These are phyloP conservation scores for Alloteropsis semialata DNA, from an alignment of 176 grass and related monocot species.

Conservation along the genomic window DNA sequence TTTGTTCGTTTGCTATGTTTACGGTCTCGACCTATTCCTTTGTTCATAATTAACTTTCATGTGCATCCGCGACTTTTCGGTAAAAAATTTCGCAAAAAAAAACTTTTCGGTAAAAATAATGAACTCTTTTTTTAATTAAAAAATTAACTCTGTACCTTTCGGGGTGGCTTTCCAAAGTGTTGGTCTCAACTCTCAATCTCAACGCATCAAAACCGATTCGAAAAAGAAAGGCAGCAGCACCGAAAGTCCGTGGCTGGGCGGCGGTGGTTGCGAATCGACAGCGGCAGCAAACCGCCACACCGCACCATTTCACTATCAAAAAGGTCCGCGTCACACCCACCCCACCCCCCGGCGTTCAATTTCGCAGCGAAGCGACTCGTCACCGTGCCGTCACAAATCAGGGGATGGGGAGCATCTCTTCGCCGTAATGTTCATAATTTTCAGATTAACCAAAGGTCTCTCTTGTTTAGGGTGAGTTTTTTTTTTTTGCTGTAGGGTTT, in stretches of 20 bases:
- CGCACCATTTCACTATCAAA: not conserved
- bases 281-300: not conserved
- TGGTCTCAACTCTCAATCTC: too few relatives aligned
- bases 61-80: not conserved
- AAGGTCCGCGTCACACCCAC: not conserved
- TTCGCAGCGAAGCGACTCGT: not conserved
- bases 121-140: too few relatives aligned
- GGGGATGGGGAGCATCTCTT: not conserved
- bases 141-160: too few relatives aligned
- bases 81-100: too few relatives aligned
- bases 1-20: not conserved
- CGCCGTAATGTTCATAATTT: not conserved
- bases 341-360: too few relatives aligned
- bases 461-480: not conserved
- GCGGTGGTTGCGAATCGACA: constrained; percentile 14
- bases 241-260: constrained; percentile 29
- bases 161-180: too few relatives aligned
- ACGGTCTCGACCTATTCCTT: not conserved
- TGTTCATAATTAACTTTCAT: not conserved
- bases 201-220: too few relatives aligned
- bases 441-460: not conserved
- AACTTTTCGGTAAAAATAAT: too few relatives aligned
- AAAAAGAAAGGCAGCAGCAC: not conserved
- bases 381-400: not conserved
- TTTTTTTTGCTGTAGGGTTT: not conserved